Base-by-base conservation (phyloP, 257 asterid species). In the Solanum chmielewskii region DNA sequence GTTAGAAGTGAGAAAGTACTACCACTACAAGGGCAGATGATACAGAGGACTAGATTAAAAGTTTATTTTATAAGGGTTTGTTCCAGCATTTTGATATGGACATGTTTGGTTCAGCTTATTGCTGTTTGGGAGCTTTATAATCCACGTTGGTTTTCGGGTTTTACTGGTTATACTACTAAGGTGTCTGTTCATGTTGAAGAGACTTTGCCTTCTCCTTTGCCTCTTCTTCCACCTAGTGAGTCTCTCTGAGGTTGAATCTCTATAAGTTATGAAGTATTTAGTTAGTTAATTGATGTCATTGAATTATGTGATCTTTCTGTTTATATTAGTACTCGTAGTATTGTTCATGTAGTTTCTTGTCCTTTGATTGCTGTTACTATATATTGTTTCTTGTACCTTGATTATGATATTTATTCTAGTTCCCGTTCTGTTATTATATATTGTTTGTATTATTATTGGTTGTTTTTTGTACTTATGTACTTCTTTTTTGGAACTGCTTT, bases 51-150 rank as follows among this genome's bases (percentile, higher is more conserved):
- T 18, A 90, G 97, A 84, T 90, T 96, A 87, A 94, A 92, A 89
- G 96, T 93, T 87, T 96, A 98, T 98, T 96, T 96, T 86, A 92
- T 96, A 90, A 94, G 97, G 92, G 93, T 96, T 84, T 96, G 99
- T 91, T 93, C 96, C 80, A 93, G 95, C 89, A 96, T 96, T 91
- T 90, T 96, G 66, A 92, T 96, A 90, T 96, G 99, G 99, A 95
- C 99, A 69, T 93, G 98, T 91, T 91, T 96, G 95, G 95, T 94
- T 86, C 99, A 96, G 88, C 96, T 96, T 76, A 92, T 95, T 81
- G 92, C 97, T 14, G 96, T 95, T 86, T 93, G 94, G 83, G 94
- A 94, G 90, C 94, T 96, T 31, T 96, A 98, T 97, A 95, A 92
- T 83, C 99, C 98, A 37, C 95, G 87, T 35, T 82, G 91, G 86